Evolutionary conservation across 352 stramenopile genomes (phyloP).

Genomic region (Pythium brassicae): DNA sequence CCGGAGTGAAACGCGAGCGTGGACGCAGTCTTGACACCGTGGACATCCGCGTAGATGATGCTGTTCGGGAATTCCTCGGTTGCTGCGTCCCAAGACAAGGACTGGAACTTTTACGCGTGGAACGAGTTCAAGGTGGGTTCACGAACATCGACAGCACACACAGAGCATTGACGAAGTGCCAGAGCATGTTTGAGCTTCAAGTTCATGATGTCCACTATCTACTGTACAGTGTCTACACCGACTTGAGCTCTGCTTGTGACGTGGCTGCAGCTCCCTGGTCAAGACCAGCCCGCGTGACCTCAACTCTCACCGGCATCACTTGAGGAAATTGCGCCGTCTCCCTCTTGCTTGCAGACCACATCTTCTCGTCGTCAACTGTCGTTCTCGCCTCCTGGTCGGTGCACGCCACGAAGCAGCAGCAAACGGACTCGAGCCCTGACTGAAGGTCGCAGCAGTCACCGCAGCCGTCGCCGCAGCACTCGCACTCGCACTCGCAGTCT

Average conservation of each 20-base stretch:
- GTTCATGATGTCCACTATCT: too few relatives aligned
- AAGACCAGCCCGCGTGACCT: too few relatives aligned
- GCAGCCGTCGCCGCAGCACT: conserved; percentile 8
- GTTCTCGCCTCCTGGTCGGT: neutral
- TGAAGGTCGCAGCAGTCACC: conserved; percentile 1
- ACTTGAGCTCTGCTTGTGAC: too few relatives aligned
- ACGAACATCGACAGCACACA: neutral
- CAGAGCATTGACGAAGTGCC: neutral
- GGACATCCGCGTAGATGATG: conserved; percentile 23
- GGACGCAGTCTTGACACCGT: neutral
- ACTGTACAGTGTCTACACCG: too few relatives aligned
- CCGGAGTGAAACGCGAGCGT: too few relatives aligned
- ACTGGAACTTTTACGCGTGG: conserved; percentile 74
- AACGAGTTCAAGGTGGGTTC: conserved; percentile 51
- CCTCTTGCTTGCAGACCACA: neutral
- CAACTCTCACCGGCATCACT: too few relatives aligned
- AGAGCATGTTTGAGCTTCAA: too few relatives aligned
- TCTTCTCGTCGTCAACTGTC: conserved; percentile 1
- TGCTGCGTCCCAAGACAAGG: conserved; percentile 41
- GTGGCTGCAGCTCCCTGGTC: too few relatives aligned
- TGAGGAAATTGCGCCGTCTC: neutral
- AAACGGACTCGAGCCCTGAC: neutral
- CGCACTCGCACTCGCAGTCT: conserved; percentile 6
- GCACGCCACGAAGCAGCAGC: conserved; percentile 6
- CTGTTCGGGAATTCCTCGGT: conserved; percentile 51